Evolutionary conservation across 768 basidiomycete species (phyloP), one percentile per base, ranked within the genome.

Genomic region (Lentinula detonsa): DNA sequence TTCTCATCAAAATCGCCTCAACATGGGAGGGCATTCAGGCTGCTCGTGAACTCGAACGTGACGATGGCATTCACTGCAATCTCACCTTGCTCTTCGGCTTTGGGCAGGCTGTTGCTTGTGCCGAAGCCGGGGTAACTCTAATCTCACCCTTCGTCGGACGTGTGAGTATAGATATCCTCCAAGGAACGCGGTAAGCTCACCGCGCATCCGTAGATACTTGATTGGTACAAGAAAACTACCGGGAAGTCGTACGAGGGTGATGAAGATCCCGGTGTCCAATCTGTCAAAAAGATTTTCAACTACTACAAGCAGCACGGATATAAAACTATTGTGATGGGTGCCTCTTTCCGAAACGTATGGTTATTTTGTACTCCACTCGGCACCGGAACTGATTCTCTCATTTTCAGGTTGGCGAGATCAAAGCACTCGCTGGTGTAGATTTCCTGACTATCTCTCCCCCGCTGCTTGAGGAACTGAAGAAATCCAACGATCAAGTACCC

Each of bases 11-110:
- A 82, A 98, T 99, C 71, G 97, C 96, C 34, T 96, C 97, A 43
- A 95, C 95, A 52, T 99, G 93, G 92, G 97, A 98, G 78, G 97
- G 97, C 76, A 99, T 99, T 79, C 96, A 99, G 76, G 97, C 97
- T 62, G 97, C 97, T 40, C 87, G 94, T 64, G 89, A 95, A 75
- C 88, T 99, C 66, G 97, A 99, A 81, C 75, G 83, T 63, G 90
- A 96, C 67, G 87, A 97, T 61, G 84, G 82, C 64, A 98, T 99
- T 76, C 95, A 96, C 86, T 98, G 95, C 83, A 98, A 99, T 80
- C 86, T 99, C 66, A 99, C 97, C 55, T 90, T 99, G 68, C 87
- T 98, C 66, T 99, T 99, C 80, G 97, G 97, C 68, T 99, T 99
- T 75, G 91, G 82, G 49, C 97, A 99, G 79, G 97, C 97, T 59